These are phyloP conservation scores for Chrysoporthe cubensis DNA, from an alignment of 2,329 filamentous ascomycete species.

Conservation along the genomic window DNA sequence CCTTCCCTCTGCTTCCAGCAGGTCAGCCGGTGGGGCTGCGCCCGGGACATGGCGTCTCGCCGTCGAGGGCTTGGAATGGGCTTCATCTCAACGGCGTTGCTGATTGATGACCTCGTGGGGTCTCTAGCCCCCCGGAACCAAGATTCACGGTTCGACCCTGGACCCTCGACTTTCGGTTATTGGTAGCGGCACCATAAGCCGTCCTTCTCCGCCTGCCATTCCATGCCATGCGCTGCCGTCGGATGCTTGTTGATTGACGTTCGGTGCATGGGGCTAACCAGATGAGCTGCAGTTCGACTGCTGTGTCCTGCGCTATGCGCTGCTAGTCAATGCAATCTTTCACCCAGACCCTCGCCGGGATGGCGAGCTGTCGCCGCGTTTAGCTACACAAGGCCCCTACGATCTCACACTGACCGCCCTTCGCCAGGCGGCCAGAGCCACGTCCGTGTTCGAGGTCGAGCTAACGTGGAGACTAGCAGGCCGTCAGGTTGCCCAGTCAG, in stretches of 20 bases:
- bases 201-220: not conserved
- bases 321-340: not conserved
- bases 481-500: slow-evolving; percentile 13
- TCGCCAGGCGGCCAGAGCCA: slow-evolving; percentile 9
- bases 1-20: slow-evolving; percentile 16
- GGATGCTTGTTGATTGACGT: not conserved
- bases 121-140: not conserved
- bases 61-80: not conserved
- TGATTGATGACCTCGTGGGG: slow-evolving; percentile 19
- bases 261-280: slow-evolving; percentile 4
- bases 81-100: slow-evolving; percentile 16
- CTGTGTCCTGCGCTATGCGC: not conserved
- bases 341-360: not conserved
- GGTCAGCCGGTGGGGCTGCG: slow-evolving; percentile 10
- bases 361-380: not conserved
- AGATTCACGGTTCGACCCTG: not conserved
- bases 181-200: not conserved
- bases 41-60: not conserved
- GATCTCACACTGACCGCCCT: slow-evolving; percentile 23
- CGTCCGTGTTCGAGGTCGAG: slow-evolving; percentile 1
- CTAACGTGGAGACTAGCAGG: slow-evolving; percentile 10
- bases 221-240: slow-evolving; percentile 4
- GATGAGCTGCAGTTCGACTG: slow-evolving; percentile 3
- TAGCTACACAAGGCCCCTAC: not conserved
- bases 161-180: slow-evolving; percentile 9